A percentile compares a stretch with the other conserved stretches of the same genome.
phyloP scores from a whole-genome alignment of 352 stramenopile species.

The Phytophthora tubulina region DNA sequence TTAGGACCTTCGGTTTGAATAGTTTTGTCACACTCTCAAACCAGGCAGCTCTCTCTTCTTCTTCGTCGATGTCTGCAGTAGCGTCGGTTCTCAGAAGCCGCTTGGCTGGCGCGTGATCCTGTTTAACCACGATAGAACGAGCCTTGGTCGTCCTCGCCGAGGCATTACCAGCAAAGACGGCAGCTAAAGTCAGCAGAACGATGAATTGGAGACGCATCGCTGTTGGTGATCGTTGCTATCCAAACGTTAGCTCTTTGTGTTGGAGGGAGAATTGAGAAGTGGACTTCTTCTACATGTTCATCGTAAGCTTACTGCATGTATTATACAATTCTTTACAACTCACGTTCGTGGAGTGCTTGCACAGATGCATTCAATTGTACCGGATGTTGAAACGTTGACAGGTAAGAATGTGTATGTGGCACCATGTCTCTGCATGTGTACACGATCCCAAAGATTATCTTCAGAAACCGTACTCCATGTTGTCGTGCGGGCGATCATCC shows the following conservation, averaged over 20 bases:
- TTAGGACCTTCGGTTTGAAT: background rate
- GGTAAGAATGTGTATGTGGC: no score
- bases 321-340: no score
- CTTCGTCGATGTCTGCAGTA: background rate
- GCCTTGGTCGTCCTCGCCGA: background rate
- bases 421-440: no score
- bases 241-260: background rate
- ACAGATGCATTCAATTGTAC: no score
- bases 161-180: background rate
- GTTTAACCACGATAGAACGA: background rate
- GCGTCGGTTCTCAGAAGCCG: conserved; percentile 1
- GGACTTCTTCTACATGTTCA: no score
- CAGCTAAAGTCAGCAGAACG: background rate
- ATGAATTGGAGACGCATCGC: conserved; percentile 2
- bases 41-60: conserved; percentile 3
- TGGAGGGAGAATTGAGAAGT: background rate
- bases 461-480: no score
- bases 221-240: background rate
- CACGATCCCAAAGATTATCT: no score
- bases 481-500: no score
- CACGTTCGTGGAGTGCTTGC: no score
- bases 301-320: no score
- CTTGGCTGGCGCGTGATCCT: background rate
- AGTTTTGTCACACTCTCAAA: background rate
- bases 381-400: no score